A percentile compares a stretch with the other conserved stretches of the same genome.
phyloP scores from a whole-genome alignment of 371 early-diverging fungal genomes.

The Rhizomucor pusillus region DNA sequence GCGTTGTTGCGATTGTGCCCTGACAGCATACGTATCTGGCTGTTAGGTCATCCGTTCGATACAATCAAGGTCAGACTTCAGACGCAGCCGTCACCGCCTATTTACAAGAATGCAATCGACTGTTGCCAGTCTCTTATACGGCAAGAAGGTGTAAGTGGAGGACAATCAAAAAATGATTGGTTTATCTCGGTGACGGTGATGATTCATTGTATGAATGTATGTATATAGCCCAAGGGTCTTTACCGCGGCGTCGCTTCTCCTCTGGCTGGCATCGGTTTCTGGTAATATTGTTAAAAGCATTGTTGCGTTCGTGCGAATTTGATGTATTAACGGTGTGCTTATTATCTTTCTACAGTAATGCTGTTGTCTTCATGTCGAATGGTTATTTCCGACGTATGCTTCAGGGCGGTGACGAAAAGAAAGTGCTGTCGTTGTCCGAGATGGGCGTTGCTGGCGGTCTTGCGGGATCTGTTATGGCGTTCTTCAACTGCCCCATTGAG shows the following conservation, averaged over 20 bases:
- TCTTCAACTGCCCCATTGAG: slow-evolving; percentile 85
- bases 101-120: slow-evolving; percentile 71
- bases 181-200: too few species aligned
- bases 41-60: slow-evolving; percentile 78
- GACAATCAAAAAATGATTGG: neutral
- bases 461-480: slow-evolving; percentile 84
- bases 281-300: slow-evolving; percentile 41
- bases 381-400: slow-evolving; percentile 70
- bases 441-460: slow-evolving; percentile 74
- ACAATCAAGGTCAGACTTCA: slow-evolving; percentile 83
- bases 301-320: neutral
- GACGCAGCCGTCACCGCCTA: slow-evolving; percentile 69
- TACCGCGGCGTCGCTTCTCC: slow-evolving; percentile 87
- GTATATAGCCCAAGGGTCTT: slow-evolving; percentile 67
- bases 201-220: neutral
- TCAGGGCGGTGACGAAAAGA: slow-evolving; percentile 47
- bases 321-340: too few species aligned
- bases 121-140: slow-evolving; percentile 67
- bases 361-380: slow-evolving; percentile 83
- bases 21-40: too few species aligned
- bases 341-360: too few species aligned
- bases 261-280: slow-evolving; percentile 83
- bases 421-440: slow-evolving; percentile 50
- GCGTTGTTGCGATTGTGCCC: neutral
- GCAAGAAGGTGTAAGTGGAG: slow-evolving; percentile 69